Evolutionary conservation across 148 eudicot genomes (phyloP), one percentile per base, ranked within the genome.

Genomic region (Rheum nobile): DNA sequence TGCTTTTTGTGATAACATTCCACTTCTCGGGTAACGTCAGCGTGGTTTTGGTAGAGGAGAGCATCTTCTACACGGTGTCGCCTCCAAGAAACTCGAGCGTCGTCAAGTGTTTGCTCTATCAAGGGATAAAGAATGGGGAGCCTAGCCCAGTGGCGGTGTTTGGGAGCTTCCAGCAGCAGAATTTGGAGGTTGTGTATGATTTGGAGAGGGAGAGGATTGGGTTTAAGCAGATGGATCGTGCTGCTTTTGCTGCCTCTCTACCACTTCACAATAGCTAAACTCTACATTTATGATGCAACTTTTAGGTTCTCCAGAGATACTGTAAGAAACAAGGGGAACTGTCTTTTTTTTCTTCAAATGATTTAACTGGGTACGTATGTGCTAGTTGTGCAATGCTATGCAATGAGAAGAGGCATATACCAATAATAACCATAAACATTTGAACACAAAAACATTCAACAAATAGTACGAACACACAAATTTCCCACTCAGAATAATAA

Each of bases 111-210:
- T 82, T 85, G 77, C 74, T 86, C 61, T 88, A 83, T 63, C 88
- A 80, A 73, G 80, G 82, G 71, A 85, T 86, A 84, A 87, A 83
- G 26, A 82, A 80, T 13, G 75, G 68, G 19, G 81, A 82, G 8
- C 9, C 72, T 44, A 88, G 90, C 16, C 90, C 90, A 31, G 81
- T 83, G 35, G 88, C 88, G 28, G 77, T 88, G 24, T 86, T 88
- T 46, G 89, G 92, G 55, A 88, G 82, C 82, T 85, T 86, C 73
- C 90, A 88, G 21, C 90, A 88, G 72, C 88, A 86, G 74, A 85
- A 86, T 76, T 75, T 86, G 80, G 87, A 88, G 74, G 90, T 84
- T 77, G 86, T 88, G 26, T 86, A 88, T 84, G 92, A 88, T 72
- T 79, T 88, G 82, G 84, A 82, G 77, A 86, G 80, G 67, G 85